Base-by-base conservation (phyloP, 2,329 filamentous ascomycete species). In the Calonectria henricotiae region DNA sequence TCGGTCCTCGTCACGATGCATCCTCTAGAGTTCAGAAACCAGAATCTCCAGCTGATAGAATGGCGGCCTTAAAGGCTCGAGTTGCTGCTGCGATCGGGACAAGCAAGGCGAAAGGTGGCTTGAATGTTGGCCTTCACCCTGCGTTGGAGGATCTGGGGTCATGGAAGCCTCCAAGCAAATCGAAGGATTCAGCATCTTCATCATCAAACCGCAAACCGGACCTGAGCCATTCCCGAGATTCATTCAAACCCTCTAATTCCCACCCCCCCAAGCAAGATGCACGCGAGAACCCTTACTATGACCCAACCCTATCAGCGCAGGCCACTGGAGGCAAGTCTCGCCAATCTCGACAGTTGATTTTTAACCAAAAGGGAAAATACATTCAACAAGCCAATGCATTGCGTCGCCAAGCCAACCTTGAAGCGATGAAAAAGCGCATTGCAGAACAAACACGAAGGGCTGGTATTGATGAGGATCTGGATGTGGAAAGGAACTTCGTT, bases 311-410 rank as follows among this genome's bases (percentile, higher is more conserved):
- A 13, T 88, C 89, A n/a, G 84, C 87, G 5, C 90, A 92, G 86
- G 87, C 74, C 84, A 85, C 65, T 79, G 72, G 86, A 82, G 78
- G 80, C 37, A 93, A 92, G 76, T 86, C 88, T 43, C 89, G 95
- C 62, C 88, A 93, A 73, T 89, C 94, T 12, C 91, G 94, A 70
- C 91, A 94, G 73, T 87, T 99, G 20, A 85, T 94, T 13, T 98
- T 99, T 86, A 98, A 98, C 77, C 92, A 95, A 76, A 97, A 97
- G 82, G 96, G 96, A 64, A 98, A 98, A 87, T 98, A 98, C 79
- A 98, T 98, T 70, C 92, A 95, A 73, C 96, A 98, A 83, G 96
- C 94, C 8, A 96, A 94, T 80, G 95, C 95, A 67, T 85, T 98
- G 63, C 92, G 96, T 72, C 90, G 94, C 70, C 95, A 98, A 83